Evolutionary conservation across 2,329 filamentous ascomycete genomes (phyloP).

Genomic region (Aspergillus sp.): DNA sequence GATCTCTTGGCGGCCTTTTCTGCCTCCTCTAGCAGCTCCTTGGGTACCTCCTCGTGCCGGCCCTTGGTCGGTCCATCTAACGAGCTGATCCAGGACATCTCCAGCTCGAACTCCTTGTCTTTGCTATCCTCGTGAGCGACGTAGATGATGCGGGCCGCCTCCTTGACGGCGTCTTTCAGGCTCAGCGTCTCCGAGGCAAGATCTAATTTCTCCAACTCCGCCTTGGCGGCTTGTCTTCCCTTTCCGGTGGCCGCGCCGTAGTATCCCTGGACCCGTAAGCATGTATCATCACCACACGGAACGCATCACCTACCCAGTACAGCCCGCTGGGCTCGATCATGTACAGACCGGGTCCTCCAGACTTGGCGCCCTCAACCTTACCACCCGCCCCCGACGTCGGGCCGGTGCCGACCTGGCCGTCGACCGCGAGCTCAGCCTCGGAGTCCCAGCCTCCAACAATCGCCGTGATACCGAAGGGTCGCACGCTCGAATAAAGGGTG

Average conservation of each 20-base stretch:
- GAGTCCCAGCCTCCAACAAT: constrained; percentile 94
- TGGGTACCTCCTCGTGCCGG: constrained; percentile 88
- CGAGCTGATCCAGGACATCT: constrained; percentile 97
- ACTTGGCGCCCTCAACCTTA: constrained; percentile 70
- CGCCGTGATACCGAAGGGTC: constrained; percentile 93
- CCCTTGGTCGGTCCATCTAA: constrained; percentile 86
- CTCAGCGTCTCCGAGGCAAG: constrained; percentile 73
- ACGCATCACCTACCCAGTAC: constrained; percentile 69
- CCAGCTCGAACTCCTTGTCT: constrained; percentile 98
- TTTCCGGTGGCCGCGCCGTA: constrained; percentile 97
- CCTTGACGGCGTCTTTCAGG: constrained; percentile 85
- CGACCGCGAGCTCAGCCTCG: constrained; percentile 78
- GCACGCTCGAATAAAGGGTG: constrained; percentile 94
- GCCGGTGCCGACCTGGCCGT: constrained; percentile 84
- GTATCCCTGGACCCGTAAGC: constrained; percentile 64
- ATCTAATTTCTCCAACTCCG: constrained; percentile 96
- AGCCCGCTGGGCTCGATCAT: constrained; percentile 98
- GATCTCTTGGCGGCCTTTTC: constrained; percentile 89
- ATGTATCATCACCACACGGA: neutral
- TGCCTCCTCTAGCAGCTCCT: constrained; percentile 85
- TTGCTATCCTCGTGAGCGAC: constrained; percentile 98
- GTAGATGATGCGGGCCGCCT: constrained; percentile 96
- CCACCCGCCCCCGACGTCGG: constrained; percentile 79
- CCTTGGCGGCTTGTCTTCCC: constrained; percentile 93
- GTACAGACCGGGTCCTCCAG: constrained; percentile 90